Evolutionary conservation across 2,329 filamentous ascomycete species (phyloP), one percentile per base, ranked within the genome.

Genomic region (Macrophomina pseudophaseolina): DNA sequence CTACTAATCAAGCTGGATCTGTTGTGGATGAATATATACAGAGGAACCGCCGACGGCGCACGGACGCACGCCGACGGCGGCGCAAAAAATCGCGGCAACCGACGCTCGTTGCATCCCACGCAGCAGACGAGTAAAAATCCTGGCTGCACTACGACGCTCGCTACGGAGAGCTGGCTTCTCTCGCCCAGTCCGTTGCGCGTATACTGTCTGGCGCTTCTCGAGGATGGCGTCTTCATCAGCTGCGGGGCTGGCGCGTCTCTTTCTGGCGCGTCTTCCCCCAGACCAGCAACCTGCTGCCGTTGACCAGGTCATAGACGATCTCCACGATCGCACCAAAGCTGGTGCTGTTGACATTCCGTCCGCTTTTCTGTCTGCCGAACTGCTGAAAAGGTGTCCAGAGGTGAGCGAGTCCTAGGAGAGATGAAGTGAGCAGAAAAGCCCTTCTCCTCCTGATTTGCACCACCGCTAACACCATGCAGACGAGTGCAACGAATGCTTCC

Each of bases 191-290:
- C 28, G 40, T 52, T 38, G 23, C 35, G 35, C 60, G 7, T 18
- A n/a, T 30, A 16, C 44, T 28, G 9, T 11, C 35, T 40, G 40
- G 38, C n/a, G 56, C 8, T 46, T 46, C 49, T 16, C 14, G 0
- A 58, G 48, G 5, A 68, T 68, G 67, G 56, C 67, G 48, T 68
- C 60, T 30, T 59, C 65, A 12, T 64, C 66, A 12, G 48, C 60
- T 3, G 42, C 56, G 40, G 60, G 51, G n/a, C 53, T 66, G 28
- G 66, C 65, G 11, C 49, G 63, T 18, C 53, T 68, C 38, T 67
- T 69, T 46, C 46, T 69, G 32, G 60, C 53, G 35, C 68, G 67
- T 11, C 62, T 68, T 16, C 49, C 68, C 9, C 23, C 66, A 6
- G 28, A 9, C 18, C 59, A 64, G 35, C 58, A 59, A 42, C 54